Conservation (phyloP, 2,329 filamentous ascomycete genomes). For the Cadophora malorum region DNA sequence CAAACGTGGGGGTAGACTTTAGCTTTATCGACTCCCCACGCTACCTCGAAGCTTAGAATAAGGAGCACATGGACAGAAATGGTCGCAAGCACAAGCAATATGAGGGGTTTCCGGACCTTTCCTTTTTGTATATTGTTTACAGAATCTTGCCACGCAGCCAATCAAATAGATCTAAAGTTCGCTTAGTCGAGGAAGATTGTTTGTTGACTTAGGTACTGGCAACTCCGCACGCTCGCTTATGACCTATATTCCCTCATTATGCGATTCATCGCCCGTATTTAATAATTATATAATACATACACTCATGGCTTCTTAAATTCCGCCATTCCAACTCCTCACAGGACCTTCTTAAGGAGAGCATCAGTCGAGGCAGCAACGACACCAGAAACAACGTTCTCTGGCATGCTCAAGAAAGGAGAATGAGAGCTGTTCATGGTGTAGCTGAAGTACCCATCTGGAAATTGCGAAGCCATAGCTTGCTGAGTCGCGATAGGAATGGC, state of each 20-base stretch:
- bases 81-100: too few species aligned
- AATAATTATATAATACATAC: neutral
- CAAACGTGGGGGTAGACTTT: conserved; percentile 2
- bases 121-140: neutral
- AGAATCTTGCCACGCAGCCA: neutral
- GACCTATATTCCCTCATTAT: neutral
- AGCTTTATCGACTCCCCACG: neutral
- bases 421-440: conserved; percentile 7
- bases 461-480: neutral
- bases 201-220: neutral
- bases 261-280: neutral
- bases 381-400: neutral
- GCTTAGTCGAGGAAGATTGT: neutral
- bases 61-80: neutral
- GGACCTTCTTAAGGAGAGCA: neutral
- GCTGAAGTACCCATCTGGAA: neutral
- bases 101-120: too few species aligned
- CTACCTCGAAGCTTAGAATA: neutral
- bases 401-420: conserved; percentile 9
- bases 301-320: neutral
- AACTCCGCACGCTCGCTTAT: neutral
- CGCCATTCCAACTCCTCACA: neutral
- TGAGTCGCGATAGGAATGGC: neutral
- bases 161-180: neutral
- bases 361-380: neutral